phyloP scores from a whole-genome alignment of 2,329 filamentous ascomycete genomes.

The Fonsecaea pugnacius region DNA sequence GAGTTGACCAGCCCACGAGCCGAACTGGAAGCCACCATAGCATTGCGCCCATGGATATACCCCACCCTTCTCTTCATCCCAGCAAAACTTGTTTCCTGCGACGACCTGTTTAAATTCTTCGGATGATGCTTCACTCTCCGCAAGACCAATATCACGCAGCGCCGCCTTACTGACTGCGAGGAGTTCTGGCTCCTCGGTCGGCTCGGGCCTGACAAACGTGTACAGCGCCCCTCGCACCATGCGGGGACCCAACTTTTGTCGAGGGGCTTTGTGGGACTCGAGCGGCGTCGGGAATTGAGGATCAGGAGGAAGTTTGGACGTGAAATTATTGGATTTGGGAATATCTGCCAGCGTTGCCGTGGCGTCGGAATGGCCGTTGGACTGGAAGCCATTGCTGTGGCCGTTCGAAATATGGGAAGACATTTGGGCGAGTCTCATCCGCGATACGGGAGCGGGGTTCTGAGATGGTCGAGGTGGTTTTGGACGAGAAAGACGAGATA shows the following conservation, averaged over 20 bases:
- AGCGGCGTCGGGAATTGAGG: slow-evolving; percentile 77
- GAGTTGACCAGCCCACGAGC: slow-evolving; percentile 92
- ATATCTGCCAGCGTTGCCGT: slow-evolving; percentile 51
- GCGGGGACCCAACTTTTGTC: slow-evolving; percentile 76
- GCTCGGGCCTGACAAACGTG: slow-evolving; percentile 85
- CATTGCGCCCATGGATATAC: slow-evolving; percentile 98
- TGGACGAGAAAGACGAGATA: slow-evolving; percentile 24
- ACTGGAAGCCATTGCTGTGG: slow-evolving; percentile 11
- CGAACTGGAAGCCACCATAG: slow-evolving; percentile 74
- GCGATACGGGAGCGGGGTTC: slow-evolving; percentile 28
- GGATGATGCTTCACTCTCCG: slow-evolving; percentile 67
- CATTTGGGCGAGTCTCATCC: slow-evolving; percentile 52
- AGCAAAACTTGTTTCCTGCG: slow-evolving; percentile 80
- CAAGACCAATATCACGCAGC: slow-evolving; percentile 78
- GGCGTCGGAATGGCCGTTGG: slow-evolving; percentile 24
- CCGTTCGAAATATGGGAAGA: slow-evolving; percentile 46
- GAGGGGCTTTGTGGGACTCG: slow-evolving; percentile 78
- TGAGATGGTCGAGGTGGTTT: background rate
- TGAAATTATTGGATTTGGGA: slow-evolving; percentile 69
- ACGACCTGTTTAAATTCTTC: slow-evolving; percentile 78
- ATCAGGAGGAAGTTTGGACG: slow-evolving; percentile 73
- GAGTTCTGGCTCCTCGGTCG: slow-evolving; percentile 73
- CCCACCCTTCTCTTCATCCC: slow-evolving; percentile 72
- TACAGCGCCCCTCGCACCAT: slow-evolving; percentile 84
- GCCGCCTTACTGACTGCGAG: slow-evolving; percentile 79